phyloP scores from a whole-genome alignment of 2,329 filamentous ascomycete species.

The Curvularia hawaiiensis region DNA sequence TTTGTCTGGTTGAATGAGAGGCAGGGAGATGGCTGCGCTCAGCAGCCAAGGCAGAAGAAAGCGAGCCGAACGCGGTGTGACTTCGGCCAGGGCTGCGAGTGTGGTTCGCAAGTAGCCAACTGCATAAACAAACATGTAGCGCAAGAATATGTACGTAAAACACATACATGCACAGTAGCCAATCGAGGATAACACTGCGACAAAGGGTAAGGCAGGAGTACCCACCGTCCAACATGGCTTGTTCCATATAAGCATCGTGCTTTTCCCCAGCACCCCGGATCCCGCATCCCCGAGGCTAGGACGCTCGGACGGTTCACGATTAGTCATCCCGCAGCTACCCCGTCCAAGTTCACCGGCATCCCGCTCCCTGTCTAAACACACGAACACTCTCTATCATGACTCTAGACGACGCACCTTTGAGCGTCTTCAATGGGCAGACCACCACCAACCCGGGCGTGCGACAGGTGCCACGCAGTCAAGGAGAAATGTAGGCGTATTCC shows the following conservation, averaged over 20 bases:
- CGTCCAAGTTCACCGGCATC: not conserved
- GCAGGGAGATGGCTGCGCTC: constrained; percentile 7
- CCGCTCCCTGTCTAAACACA: not conserved
- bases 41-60: constrained; percentile 35
- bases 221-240: not conserved
- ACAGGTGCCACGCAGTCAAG: constrained; percentile 14
- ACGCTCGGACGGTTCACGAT: not conserved
- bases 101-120: constrained; percentile 26
- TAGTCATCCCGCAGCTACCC: not conserved
- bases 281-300: not conserved
- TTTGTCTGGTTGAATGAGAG: constrained; percentile 29
- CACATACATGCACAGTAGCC: not conserved
- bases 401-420: constrained; percentile 5
- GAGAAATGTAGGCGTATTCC: constrained; percentile 12
- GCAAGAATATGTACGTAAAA: not conserved
- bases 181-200: not conserved
- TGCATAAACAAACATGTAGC: not conserved
- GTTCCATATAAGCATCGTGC: not conserved
- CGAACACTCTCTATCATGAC: constrained; percentile 6
- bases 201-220: not conserved
- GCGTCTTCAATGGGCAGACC: constrained; percentile 10
- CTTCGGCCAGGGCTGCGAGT: constrained; percentile 38
- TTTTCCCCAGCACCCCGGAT: not conserved
- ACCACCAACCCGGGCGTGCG: constrained; percentile 11
- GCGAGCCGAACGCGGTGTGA: constrained; percentile 33